Evolutionary conservation across 768 basidiomycete genomes (phyloP), one percentile per base, ranked within the genome.

Genomic region (Mycena polygramma): DNA sequence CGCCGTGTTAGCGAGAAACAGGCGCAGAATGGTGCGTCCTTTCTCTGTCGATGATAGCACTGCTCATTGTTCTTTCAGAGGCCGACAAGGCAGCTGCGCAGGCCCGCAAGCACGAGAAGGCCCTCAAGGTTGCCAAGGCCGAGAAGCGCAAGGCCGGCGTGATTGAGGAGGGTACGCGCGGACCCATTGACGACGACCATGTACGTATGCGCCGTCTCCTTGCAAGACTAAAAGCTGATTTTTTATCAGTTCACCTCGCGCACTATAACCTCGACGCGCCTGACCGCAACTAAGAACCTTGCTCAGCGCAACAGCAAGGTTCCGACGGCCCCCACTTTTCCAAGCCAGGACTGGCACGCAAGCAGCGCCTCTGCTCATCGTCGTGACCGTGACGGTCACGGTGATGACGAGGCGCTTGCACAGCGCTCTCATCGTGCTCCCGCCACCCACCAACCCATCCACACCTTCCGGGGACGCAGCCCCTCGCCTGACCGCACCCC

Each of bases 251-350:
- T 60, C 19, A 49, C 59, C 8, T 19, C 45, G 1, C 59, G 46
- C 46, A 35, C 45, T 26, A 46, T 60, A 15, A 2, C 45, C 11
- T 48, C 43, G 39, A 35, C 59, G 17, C 59, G 59, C 2, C 59
- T 46, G 2, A 60, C 45, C 1, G 19, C 30, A 4, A 48, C 60
- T 15, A 68, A 68, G 39, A 53, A 59, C 46, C 66, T 68, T 22
- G 66, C 52, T 7, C 57, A 68, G 35, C 66, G 66, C 57, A 41
- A 41, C 53, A 61, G 57, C 45, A 37, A 39, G 24, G 66, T 61
- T 41, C 66, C 66, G 20, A 7, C 36, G 10, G 15, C 60, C 17
- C 20, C 60, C 1, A 48, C 48, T 17, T 60, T 60, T 35, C 30
- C 59, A 1, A 49, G 45, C 58, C 11, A 22, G 1, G 48, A 49